Conservation (phyloP, 1,139 yeast species). For the Geotrichum fermentans region DNA sequence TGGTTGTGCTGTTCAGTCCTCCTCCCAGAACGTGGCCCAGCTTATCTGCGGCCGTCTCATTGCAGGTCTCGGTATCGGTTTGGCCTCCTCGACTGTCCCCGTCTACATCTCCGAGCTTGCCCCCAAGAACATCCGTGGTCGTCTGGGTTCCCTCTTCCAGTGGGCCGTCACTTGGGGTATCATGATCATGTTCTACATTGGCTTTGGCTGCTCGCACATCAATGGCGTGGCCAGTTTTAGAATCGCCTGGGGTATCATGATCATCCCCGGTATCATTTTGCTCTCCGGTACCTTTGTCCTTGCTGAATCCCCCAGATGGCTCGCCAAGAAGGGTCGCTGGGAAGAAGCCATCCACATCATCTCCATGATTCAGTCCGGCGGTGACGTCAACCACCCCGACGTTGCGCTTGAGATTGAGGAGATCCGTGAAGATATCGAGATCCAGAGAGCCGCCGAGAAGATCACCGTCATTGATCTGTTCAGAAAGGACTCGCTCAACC, state of each 20-base stretch:
- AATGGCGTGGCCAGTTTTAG: slow-evolving; percentile 53
- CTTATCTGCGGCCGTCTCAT: slow-evolving; percentile 57
- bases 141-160: slow-evolving; percentile 62
- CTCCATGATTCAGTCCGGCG: slow-evolving; percentile 49
- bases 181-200: slow-evolving; percentile 52
- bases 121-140: slow-evolving; percentile 61
- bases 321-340: slow-evolving; percentile 58
- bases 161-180: slow-evolving; percentile 68
- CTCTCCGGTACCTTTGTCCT: slow-evolving; percentile 48
- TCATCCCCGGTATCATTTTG: slow-evolving; percentile 54
- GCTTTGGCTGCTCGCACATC: slow-evolving; percentile 54
- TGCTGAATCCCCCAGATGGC: slow-evolving; percentile 76
- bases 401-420: slow-evolving; percentile 57
- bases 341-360: slow-evolving; percentile 57
- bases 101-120: slow-evolving; percentile 69
- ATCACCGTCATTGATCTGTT: slow-evolving; percentile 46
- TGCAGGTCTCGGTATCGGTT: slow-evolving; percentile 66
- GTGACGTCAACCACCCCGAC: slow-evolving; percentile 49
- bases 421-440: slow-evolving; percentile 46
- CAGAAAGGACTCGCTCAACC: slow-evolving; percentile 44
- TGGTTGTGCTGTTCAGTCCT: slow-evolving; percentile 81
- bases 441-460: slow-evolving; percentile 28
- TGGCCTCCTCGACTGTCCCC: slow-evolving; percentile 67
- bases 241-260: slow-evolving; percentile 64
- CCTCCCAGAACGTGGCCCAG: slow-evolving; percentile 71